Base-by-base conservation (phyloP, 2,329 filamentous ascomycete species). In the Epicoccum sorghinum region DNA sequence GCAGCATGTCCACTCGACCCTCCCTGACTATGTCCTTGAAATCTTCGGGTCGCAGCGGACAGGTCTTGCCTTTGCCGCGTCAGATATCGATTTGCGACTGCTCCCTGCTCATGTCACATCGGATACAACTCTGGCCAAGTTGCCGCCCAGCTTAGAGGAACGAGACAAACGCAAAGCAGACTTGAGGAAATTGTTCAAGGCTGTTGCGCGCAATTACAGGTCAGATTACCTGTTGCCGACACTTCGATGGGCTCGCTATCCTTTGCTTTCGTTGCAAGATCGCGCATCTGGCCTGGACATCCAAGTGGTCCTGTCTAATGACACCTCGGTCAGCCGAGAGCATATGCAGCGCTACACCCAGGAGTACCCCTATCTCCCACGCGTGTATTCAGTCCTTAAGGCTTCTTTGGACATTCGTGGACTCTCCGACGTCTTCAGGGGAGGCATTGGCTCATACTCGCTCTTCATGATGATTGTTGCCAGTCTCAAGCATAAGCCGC, bases 381-480 rank as follows among this genome's bases (percentile, higher is more conserved):
- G 77, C 8, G 57, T 87, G 7, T 86, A 82, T 63, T 70, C 76
- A 27, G 64, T 82, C 9, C 52, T 83, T 24, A 83, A 82, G 58
- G 74, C 79, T 44, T 73, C 79, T 13, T 73, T 88, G 36, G 76
- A 82, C 46, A 72, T 80, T 22, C 78, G 81, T 35, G 77, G 75
- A 23, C 66, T 87, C 2, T 76, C 77, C 29, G 78, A 82, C 47
- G 75, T 80, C 14, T 77, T 72, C 48, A 63, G 68, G 3, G 79
- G 79, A n/a, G 81, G 82, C 1, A 69, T 86, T 30, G 79, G 78
- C 13, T 79, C 82, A 0, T 85, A 86, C 62, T 74, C 78, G 10
- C 71, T 85, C 8, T 78, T 84, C 62, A 81, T 85, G 73, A 82
- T 86, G 76, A 69, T 86, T 14, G 79, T 82, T 12, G 81, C 83